Percentiles rank a stretch among this genome's conserved stretches.
phyloP scores from a whole-genome alignment of 129 eudicot species.

The Flaveria trinervia region DNA sequence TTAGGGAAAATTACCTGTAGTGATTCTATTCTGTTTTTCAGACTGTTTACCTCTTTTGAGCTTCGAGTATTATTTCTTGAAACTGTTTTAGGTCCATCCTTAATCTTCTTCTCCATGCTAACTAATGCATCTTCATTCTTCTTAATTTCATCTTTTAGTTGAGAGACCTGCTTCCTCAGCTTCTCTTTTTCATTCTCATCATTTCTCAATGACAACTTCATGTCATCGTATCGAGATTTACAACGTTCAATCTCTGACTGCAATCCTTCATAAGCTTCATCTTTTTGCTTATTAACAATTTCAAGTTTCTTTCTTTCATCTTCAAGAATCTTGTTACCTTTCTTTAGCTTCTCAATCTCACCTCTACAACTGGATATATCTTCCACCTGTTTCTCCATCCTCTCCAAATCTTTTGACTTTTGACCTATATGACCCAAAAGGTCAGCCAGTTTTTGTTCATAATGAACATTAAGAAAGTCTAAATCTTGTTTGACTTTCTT shows the following conservation, averaged over 20 bases:
- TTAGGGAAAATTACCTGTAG: constrained; percentile 60
- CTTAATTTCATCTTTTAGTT: constrained; percentile 56
- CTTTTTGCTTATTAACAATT: constrained; percentile 54
- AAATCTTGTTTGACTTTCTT: constrained; percentile 57
- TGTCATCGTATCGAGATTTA: constrained; percentile 47
- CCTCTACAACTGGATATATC: constrained; percentile 37
- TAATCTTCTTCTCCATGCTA: constrained; percentile 63
- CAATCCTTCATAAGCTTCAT: constrained; percentile 36
- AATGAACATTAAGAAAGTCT: constrained; percentile 32
- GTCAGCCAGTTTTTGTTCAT: constrained; percentile 56
- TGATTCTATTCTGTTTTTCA: constrained; percentile 69
- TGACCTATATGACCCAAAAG: constrained; percentile 41
- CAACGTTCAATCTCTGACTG: constrained; percentile 53
- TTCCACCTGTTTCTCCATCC: constrained; percentile 51
- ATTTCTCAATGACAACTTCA: constrained; percentile 37
- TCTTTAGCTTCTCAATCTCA: constrained; percentile 50
- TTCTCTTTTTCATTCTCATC: constrained; percentile 68
- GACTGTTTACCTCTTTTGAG: constrained; percentile 57
- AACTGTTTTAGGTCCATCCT: constrained; percentile 53
- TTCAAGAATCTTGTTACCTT: constrained; percentile 48
- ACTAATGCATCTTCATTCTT: constrained; percentile 57
- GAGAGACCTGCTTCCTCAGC: constrained; percentile 54
- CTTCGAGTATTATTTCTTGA: constrained; percentile 44
- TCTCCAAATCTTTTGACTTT: constrained; percentile 47
- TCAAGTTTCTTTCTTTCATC: constrained; percentile 52